Base-by-base conservation (phyloP, 139 green algal genomes). In the Chlamydomonas sp. region DNA sequence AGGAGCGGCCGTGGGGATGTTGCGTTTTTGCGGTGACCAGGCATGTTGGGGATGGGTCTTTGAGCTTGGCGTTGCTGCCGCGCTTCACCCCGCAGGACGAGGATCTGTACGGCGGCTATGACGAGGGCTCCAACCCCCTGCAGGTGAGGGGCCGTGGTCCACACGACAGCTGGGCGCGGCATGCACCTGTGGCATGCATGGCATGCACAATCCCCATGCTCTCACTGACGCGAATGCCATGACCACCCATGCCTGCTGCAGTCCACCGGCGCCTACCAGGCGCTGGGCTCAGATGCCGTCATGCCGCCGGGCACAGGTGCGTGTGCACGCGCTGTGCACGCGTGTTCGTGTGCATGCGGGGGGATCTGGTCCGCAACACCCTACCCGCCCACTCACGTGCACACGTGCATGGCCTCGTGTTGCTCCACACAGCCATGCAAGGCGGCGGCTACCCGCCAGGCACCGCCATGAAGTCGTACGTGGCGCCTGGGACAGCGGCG, bases 81-180 rank as follows among this genome's bases (percentile, higher is more conserved):
- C n/a, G n/a, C n/a, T n/a, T n/a, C n/a, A n/a, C n/a, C n/a, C n/a
- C n/a, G n/a, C 75, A 82, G 76, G 80, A 86, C 5, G 80, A 89
- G 26, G 83, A 89, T 35, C 73, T 89, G 1, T 89, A 89, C 75
- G 73, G 73, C 63, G 83, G 83, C 16, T 89, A 89, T 64, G 83
- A 86, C 34, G 76, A 84, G n/a, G 60, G 48, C 33, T 73, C 70
- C 3, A 83, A 80, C 50, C 71, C 73, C 16, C 48, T 80, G 22
- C 65, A 69, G 59, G 73, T 79, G 43, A 66, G 77, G 6, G n/a
- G n/a, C n/a, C n/a, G n/a, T n/a, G n/a, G n/a, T n/a, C n/a, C n/a
- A n/a, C n/a, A n/a, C n/a, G n/a, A n/a, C n/a, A n/a, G n/a, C n/a
- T n/a, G n/a, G n/a, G n/a, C n/a, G n/a, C n/a, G n/a, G n/a, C n/a